These are phyloP conservation scores for Yarrowia sp. DNA, from an alignment of 805 yeast species.

Conservation along the genomic window DNA sequence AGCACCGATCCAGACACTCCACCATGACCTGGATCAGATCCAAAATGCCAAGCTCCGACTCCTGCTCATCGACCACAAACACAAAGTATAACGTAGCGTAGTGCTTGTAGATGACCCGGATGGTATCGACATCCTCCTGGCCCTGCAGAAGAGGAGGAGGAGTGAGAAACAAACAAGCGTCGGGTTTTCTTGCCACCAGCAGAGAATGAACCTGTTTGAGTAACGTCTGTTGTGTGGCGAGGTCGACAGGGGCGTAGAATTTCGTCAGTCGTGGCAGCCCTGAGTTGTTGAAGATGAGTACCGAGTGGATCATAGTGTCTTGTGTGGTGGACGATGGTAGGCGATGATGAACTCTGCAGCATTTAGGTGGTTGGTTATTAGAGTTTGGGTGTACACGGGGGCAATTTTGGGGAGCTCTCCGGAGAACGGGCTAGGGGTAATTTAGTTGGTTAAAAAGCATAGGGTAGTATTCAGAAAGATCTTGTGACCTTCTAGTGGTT, in stretches of 20 bases:
- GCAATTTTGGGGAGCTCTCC: too few relatives aligned
- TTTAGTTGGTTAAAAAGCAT: too few relatives aligned
- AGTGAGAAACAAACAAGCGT: conserved; percentile 84
- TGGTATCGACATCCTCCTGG: conserved; percentile 53
- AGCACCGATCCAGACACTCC: conserved; percentile 89
- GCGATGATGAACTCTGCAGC: conserved; percentile 28
- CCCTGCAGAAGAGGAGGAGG: conserved; percentile 72
- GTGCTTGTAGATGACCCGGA: conserved; percentile 87
- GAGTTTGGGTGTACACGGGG: background rate
- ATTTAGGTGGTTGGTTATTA: conserved; percentile 28
- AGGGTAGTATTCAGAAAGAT: too few relatives aligned
- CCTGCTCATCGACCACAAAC: conserved; percentile 93
- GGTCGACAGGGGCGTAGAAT: conserved; percentile 88
- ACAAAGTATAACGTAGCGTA: conserved; percentile 96
- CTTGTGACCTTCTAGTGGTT: too few relatives aligned
- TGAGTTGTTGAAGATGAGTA: conserved; percentile 79
- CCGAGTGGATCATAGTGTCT: conserved; percentile 74
- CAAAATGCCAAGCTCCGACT: conserved; percentile 86
- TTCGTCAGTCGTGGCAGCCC: conserved; percentile 87
- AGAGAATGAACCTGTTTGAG: conserved; percentile 79
- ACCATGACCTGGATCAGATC: conserved; percentile 96
- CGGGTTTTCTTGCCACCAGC: conserved; percentile 64
- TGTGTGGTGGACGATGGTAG: conserved; percentile 19
- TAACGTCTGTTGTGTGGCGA: conserved; percentile 74
- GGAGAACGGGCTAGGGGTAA: too few relatives aligned